Evolutionary conservation across 768 basidiomycete genomes (phyloP), one percentile per base, ranked within the genome.

Genomic region (Leccinum obscurum): DNA sequence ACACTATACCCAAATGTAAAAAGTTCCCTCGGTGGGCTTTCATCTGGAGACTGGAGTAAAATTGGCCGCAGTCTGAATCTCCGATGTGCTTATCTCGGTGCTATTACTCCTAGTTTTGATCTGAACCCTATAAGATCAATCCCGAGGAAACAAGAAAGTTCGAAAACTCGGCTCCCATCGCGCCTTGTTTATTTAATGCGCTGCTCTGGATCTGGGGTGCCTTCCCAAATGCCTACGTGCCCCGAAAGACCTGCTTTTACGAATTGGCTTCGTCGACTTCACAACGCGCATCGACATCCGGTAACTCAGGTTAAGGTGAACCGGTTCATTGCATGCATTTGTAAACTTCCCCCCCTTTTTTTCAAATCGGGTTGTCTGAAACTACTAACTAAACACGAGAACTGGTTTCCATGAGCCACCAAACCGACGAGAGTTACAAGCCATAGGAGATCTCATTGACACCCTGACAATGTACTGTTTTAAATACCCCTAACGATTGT

Each of bases 191-290:
- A 54, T 62, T 35, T 54, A 52, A 49, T 41, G 48, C 35, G 63
- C 55, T 58, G 52, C 52, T 68, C 68, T 66, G 70, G 66, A 74
- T 72, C 70, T 63, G 62, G 71, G 72, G 71, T 72, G 35, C 64
- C 32, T 65, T 62, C 59, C 49, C 54, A 53, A 48, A 50, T 64
- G 64, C 64, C 49, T 26, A 20, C 39, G 24, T 54, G 41, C 53
- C 55, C 34, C 34, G 35, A 48, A 49, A 35, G 50, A 44, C 54
- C 62, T 34, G n/a, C n/a, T n/a, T n/a, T n/a, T n/a, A n/a, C n/a
- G n/a, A n/a, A 52, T 57, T 56, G 39, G 54, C 48, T 60, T 63
- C 56, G 41, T 56, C 39, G 24, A 56, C 4, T 50, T 15, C 28
- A 15, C 54, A 41, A 49, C 55, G 34, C 32, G 41, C 17, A 52